Evolutionary conservation across 225 moss, liverwort and hornwort species (phyloP), one percentile per base, ranked within the genome.

Genomic region (Marchantia paleacea): DNA sequence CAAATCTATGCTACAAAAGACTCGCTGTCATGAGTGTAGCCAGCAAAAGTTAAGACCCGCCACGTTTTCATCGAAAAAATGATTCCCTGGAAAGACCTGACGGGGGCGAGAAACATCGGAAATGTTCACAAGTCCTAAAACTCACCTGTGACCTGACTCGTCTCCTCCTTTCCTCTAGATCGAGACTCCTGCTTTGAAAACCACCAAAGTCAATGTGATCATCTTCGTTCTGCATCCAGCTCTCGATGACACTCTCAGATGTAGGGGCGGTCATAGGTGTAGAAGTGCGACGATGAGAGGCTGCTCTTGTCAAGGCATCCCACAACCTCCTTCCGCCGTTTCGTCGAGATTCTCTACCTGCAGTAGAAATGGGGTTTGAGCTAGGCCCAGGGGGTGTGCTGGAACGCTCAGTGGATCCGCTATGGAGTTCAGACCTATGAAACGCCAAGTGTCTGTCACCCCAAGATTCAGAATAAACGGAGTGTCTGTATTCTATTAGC

Each of bases 281-380:
- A 28, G 85, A 50, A 1, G 91, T 87, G 28, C 96, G 91, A 10
- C 96, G 91, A 88, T 96, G 92, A 64, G 91, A 94, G 13, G 96
- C 91, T 76, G 91, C 96, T 86, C 96, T 86, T 47, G 94, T 94
- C 69, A 96, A 60, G 57, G 94, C 92, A 84, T 96, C 94, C 96
- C 96, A 96, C 58, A 96, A 75, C 81, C 96, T 90, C 83, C 96
- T 90, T 77, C 96, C 96, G 69, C 92, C 91, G 47, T 89, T 92
- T 76, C 94, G 94, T 69, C 96, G 85, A 79, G 88, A 87, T 85
- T 96, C 96, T 47, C 92, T 90, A 53, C 91, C 92, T 31, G 87
- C 77, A 51, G 85, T 72, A 81, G 85, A 88, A 25, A 85, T 72
- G 16, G 90, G 86, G 72, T 84, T 72, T 13, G 88, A 62, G 50